Conservation (phyloP, 371 early-diverging fungal species). For the Mortierella sp. region DNA sequence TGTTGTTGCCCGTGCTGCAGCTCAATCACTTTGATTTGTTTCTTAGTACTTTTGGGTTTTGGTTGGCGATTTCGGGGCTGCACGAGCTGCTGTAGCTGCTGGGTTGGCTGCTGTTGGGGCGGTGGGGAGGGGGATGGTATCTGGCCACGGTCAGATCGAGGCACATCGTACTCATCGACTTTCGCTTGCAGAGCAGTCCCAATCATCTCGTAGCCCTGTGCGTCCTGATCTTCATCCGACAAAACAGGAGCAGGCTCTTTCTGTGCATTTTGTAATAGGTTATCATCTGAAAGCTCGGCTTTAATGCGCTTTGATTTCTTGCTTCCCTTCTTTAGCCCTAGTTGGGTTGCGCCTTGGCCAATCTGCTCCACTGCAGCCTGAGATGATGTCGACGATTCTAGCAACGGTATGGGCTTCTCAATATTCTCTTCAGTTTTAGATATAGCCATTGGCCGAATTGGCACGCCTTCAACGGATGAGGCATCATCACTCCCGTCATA, state of each 20-base stretch:
- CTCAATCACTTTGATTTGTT: constrained; percentile 3
- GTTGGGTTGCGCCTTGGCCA: background rate
- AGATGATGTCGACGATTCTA: background rate
- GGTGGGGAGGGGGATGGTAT: background rate
- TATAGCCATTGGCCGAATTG: background rate
- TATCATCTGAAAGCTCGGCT: constrained; percentile 20
- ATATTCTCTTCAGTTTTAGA: background rate
- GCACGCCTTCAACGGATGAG: constrained; percentile 15
- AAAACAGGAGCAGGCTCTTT: background rate
- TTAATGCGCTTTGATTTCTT: constrained; percentile 46
- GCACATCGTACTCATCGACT: background rate
- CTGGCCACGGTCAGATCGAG: background rate
- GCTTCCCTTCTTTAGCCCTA: constrained; percentile 15
- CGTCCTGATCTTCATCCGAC: constrained; percentile 5
- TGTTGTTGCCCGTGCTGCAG: constrained; percentile 7
- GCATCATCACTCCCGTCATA: constrained; percentile 39
- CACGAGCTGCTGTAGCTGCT: background rate
- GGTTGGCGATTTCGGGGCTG: background rate
- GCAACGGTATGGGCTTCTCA: background rate
- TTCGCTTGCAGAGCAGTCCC: background rate
- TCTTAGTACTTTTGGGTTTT: constrained; percentile 17
- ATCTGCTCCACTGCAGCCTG: background rate
- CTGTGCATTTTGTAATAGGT: background rate
- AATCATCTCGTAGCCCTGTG: background rate
- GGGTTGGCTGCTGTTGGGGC: constrained; percentile 1